Base-by-base conservation (phyloP, 345 rosid species). In the Pugionium dolabratum region DNA sequence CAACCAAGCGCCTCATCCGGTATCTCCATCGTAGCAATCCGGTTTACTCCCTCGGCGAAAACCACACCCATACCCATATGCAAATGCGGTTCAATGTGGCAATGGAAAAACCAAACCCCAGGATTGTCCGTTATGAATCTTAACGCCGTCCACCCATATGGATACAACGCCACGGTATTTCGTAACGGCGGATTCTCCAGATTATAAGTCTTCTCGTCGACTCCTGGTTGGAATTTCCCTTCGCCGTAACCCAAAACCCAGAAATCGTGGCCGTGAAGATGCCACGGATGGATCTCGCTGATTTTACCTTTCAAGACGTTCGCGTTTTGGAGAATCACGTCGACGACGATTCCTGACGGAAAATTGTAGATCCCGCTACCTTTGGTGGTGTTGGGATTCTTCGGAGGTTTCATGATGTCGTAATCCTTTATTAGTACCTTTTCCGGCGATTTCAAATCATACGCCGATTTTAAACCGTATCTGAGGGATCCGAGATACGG, bases 61-160 rank as follows among this genome's bases (percentile, higher is more conserved):
- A 86, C 80, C 52, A 87, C 91, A 1, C 97, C 98, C 99, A 94
- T 94, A 2, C 99, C 97, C 91, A 94, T 76, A 37, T 84, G 88
- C 75, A 94, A 70, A 76, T 94, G 97, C n/a, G 97, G 92, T 72
- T 92, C 95, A 4, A 87, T 83, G 11, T 92, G 98, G 41, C 98
- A 89, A 47, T 89, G 98, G 41, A 92, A 92, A n/a, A 91, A 86
- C 98, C 97, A 89, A 3, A 78, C 97, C 1, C 98, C 98, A 0
- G 96, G 95, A 76, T 89, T 92, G 58, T 86, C 91, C 11, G 95
- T 84, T 4, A 79, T 78, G 35, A 83, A 86, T 48, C 96, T 84
- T 28, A 92, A 50, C 4, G 96, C 98, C 5, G 93, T 89, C 96
- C 98, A 89, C 3, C 98, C 96, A 5, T 33, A 82, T 1, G 96